Conservation (phyloP, 2,329 filamentous ascomycete species). For the Amphichorda felina region DNA sequence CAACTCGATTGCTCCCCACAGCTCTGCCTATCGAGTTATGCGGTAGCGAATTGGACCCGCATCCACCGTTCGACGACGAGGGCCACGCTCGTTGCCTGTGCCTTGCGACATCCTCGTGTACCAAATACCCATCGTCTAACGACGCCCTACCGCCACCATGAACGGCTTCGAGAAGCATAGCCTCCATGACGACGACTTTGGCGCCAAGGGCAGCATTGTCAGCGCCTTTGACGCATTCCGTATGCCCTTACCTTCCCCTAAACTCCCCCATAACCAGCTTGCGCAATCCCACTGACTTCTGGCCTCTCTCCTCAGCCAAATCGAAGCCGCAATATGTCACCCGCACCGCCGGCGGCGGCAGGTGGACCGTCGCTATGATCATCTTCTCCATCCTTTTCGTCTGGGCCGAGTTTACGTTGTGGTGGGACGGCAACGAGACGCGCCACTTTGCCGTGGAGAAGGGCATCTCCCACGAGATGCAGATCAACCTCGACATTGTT, state of each 20-base stretch:
- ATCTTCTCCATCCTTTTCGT: conserved; percentile 64
- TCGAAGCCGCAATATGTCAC: conserved; percentile 89
- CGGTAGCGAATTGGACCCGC: no score
- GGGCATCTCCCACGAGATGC: conserved; percentile 73
- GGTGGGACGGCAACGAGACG: conserved; percentile 74
- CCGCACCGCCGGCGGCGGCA: conserved; percentile 73
- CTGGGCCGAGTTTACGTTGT: conserved; percentile 65
- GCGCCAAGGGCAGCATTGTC: conserved; percentile 57
- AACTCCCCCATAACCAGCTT: neutral
- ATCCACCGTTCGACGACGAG: no score
- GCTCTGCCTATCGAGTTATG: no score
- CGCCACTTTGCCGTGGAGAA: conserved; percentile 94
- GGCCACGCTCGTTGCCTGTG: no score
- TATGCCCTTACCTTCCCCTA: conserved; percentile 44
- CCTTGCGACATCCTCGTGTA: no score
- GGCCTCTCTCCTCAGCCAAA: conserved; percentile 53
- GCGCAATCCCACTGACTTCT: conserved; percentile 7
- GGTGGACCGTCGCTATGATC: conserved; percentile 82
- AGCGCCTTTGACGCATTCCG: conserved; percentile 95
- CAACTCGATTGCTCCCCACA: no score
- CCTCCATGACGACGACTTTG: conserved; percentile 70
- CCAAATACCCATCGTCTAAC: no score
- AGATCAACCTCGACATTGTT: conserved; percentile 94
- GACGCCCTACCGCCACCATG: conserved; percentile 34
- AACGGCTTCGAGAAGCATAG: conserved; percentile 61